Percentiles rank a stretch among this genome's conserved stretches.
phyloP scores from a whole-genome alignment of 495 filamentous ascomycete species.

The Hypoxylon cercidicola region DNA sequence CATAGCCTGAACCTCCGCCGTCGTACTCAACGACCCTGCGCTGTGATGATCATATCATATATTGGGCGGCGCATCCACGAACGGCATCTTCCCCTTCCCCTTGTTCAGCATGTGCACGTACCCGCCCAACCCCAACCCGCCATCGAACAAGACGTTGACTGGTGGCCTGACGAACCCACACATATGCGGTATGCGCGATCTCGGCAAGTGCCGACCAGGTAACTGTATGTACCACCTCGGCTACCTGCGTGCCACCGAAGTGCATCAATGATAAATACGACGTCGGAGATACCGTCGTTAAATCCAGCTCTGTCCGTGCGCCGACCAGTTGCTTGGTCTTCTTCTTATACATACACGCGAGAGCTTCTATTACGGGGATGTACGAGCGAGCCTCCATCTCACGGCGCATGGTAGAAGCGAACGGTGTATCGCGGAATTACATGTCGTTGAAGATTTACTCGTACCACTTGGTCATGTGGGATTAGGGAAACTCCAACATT shows the following conservation, averaged over 20 bases:
- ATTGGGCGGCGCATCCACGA: slow-evolving; percentile 23
- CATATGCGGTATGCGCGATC: slow-evolving; percentile 11
- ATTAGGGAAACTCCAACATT: slow-evolving; percentile 5
- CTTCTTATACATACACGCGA: background rate
- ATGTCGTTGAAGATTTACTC: no score
- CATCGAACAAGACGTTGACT: slow-evolving; percentile 4
- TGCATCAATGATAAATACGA: background rate
- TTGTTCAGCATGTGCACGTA: slow-evolving; percentile 27
- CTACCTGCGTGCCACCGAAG: slow-evolving; percentile 3
- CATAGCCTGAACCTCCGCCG: slow-evolving; percentile 37
- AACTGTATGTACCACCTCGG: slow-evolving; percentile 13
- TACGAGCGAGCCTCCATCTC: slow-evolving; percentile 12
- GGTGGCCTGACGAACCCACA: background rate
- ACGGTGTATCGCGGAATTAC: slow-evolving; percentile 2
- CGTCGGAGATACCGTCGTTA: slow-evolving; percentile 6
- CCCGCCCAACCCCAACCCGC: slow-evolving; percentile 9
- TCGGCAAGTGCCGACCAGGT: slow-evolving; percentile 16
- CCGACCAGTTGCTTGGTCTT: background rate
- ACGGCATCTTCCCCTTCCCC: slow-evolving; percentile 12
- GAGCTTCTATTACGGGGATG: slow-evolving; percentile 4
- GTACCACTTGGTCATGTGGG: no score
- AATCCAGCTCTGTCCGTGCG: background rate
- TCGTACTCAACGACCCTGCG: slow-evolving; percentile 11
- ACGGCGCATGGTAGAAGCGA: background rate
- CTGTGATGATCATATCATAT: slow-evolving; percentile 25